Percentiles rank a stretch among this genome's conserved stretches.
These are phyloP conservation scores for Tolypocladium tundrense DNA, from an alignment of 2,329 filamentous ascomycete species.

Conservation along the genomic window DNA sequence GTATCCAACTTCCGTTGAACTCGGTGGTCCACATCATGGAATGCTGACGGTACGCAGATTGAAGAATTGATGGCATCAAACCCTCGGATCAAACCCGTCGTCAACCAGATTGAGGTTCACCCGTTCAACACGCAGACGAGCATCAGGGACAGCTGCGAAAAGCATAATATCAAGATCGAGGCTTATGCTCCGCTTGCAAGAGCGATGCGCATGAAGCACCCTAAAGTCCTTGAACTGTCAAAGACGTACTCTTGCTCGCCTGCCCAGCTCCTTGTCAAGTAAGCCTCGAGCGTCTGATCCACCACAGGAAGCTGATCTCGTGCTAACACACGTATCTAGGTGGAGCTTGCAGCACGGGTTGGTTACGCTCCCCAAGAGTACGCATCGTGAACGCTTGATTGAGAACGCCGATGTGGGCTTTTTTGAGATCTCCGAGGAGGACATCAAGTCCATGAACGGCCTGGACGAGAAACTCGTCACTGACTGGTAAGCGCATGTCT, in stretches of 20 bases:
- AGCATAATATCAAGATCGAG: constrained; percentile 60
- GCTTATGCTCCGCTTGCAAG: constrained; percentile 72
- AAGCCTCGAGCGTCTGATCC: constrained; percentile 2
- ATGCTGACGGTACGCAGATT: constrained; percentile 31
- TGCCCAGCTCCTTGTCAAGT: constrained; percentile 61
- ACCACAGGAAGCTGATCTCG: not conserved
- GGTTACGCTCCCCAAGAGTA: constrained; percentile 65
- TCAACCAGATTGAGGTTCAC: constrained; percentile 77
- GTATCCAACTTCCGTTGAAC: not conserved
- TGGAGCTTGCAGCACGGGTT: constrained; percentile 71
- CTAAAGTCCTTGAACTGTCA: constrained; percentile 49
- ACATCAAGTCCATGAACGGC: constrained; percentile 51
- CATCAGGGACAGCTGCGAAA: constrained; percentile 56
- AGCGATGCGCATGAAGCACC: constrained; percentile 59
- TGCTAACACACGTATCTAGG: constrained; percentile 21
- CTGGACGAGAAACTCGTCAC: constrained; percentile 67
- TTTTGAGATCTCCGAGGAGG: constrained; percentile 51
- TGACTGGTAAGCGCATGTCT: constrained; percentile 37
- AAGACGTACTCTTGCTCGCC: constrained; percentile 60
- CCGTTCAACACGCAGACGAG: constrained; percentile 67
- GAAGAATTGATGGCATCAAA: constrained; percentile 57
- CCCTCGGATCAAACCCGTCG: constrained; percentile 52
- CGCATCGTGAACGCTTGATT: constrained; percentile 48
- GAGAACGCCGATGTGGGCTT: constrained; percentile 53
- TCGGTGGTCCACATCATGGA: not conserved